phyloP scores from a whole-genome alignment of 306 rosid species.

The Comarum palustre region DNA sequence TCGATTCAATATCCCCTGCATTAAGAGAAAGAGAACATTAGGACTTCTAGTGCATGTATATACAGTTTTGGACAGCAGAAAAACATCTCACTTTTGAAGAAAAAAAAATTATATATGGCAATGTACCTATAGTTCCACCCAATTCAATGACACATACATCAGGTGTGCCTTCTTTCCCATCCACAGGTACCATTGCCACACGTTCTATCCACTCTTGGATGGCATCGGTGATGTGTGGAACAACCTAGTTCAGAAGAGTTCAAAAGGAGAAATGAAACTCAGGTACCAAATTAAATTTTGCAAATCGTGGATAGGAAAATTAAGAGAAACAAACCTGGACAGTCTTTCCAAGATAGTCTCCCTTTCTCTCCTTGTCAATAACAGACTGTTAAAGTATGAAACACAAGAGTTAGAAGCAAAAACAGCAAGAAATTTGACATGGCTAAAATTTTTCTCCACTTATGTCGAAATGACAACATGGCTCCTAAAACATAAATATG shows the following conservation, averaged over 20 bases:
- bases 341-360: conserved; percentile 87
- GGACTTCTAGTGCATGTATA: conserved; percentile 21
- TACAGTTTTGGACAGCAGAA: background rate
- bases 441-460: background rate
- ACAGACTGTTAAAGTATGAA: conserved; percentile 48
- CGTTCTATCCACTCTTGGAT: conserved; percentile 92
- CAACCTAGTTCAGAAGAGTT: conserved; percentile 50
- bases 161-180: conserved; percentile 76
- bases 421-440: background rate
- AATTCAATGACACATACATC: conserved; percentile 91
- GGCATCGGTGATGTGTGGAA: conserved; percentile 84
- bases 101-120: background rate
- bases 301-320: conserved; percentile 11
- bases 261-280: conserved; percentile 25
- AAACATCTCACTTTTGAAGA: background rate
- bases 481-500: background rate
- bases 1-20: conserved; percentile 85
- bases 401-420: conserved; percentile 13
- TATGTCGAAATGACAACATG: conserved; percentile 10
- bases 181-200: conserved; percentile 76
- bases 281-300: conserved; percentile 7
- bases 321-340: conserved; percentile 57
- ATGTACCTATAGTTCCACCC: conserved; percentile 85
- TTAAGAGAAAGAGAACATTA: background rate
- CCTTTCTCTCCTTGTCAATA: conserved; percentile 75